Conservation (phyloP, 1,284 basidiomycete genomes). For the Marasmius fiardii region DNA sequence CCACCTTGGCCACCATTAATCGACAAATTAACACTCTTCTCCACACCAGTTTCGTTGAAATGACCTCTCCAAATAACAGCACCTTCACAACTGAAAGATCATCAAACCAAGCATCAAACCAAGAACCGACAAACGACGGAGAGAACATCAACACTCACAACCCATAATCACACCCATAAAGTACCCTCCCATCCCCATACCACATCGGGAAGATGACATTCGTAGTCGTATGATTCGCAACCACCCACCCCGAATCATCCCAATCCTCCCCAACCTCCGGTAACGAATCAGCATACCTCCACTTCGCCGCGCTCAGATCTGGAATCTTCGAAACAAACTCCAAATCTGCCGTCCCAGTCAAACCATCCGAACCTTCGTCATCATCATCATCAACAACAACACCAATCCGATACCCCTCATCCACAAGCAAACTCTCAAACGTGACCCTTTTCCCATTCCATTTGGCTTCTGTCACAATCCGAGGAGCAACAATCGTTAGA, state of each 20-base stretch:
- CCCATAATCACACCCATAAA: slow-evolving; percentile 81
- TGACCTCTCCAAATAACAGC: slow-evolving; percentile 78
- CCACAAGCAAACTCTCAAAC: neutral
- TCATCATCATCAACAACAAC: slow-evolving; percentile 65
- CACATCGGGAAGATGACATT: slow-evolving; percentile 64
- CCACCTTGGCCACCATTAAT: slow-evolving; percentile 80
- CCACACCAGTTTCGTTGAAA: slow-evolving; percentile 57
- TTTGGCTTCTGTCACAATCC: slow-evolving; percentile 45
- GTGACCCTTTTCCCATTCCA: slow-evolving; percentile 30
- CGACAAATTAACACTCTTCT: slow-evolving; percentile 63
- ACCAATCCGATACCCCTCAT: slow-evolving; percentile 30
- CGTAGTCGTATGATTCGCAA: slow-evolving; percentile 66
- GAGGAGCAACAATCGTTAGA: slow-evolving; percentile 52
- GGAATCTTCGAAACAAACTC: too few species aligned
- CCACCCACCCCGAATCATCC: slow-evolving; percentile 59
- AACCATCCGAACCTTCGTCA: slow-evolving; percentile 33
- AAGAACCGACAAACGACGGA: neutral
- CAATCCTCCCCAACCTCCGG: slow-evolving; percentile 33
- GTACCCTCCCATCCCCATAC: slow-evolving; percentile 69
- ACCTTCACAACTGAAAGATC: slow-evolving; percentile 77
- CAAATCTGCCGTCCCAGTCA: too few species aligned
- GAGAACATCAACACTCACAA: slow-evolving; percentile 61
- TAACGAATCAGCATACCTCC: slow-evolving; percentile 47
- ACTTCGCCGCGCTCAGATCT: slow-evolving; percentile 38
- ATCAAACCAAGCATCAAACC: neutral